phyloP scores from a whole-genome alignment of 2,329 filamentous ascomycete genomes.

The Xylaria sp. region DNA sequence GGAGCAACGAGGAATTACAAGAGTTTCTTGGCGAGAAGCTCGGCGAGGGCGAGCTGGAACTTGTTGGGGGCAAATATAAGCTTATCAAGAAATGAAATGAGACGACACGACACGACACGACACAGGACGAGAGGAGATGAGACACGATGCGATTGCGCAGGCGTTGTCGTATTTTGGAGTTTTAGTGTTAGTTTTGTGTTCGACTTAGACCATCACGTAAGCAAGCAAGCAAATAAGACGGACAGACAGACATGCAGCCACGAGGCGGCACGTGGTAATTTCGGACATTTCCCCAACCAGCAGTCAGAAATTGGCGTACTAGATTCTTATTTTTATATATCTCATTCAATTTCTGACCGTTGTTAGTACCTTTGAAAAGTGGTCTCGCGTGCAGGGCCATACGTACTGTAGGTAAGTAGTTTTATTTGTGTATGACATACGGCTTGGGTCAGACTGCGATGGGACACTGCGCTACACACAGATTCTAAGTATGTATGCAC shows the following conservation, averaged over 20 bases:
- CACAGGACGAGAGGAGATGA: not conserved
- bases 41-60: slow-evolving; percentile 75
- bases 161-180: slow-evolving; percentile 22
- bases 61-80: slow-evolving; percentile 76
- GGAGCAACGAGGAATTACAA: slow-evolving; percentile 87
- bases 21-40: slow-evolving; percentile 85
- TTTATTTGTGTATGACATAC: not conserved
- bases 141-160: no score
- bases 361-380: not conserved
- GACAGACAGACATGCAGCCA: slow-evolving; percentile 13
- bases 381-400: not conserved
- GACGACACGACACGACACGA: not conserved
- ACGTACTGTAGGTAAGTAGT: no score
- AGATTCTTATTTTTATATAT: not conserved
- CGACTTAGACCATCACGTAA: slow-evolving; percentile 11
- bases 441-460: not conserved
- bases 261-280: slow-evolving; percentile 15
- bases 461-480: not conserved
- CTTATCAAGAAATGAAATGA: slow-evolving; percentile 65
- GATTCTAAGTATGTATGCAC: no score
- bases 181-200: not conserved
- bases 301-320: slow-evolving; percentile 1
- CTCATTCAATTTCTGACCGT: not conserved
- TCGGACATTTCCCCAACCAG: slow-evolving; percentile 3
- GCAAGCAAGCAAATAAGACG: slow-evolving; percentile 18